Conservation (phyloP, 768 basidiomycete genomes). For the Boletales sp. region DNA sequence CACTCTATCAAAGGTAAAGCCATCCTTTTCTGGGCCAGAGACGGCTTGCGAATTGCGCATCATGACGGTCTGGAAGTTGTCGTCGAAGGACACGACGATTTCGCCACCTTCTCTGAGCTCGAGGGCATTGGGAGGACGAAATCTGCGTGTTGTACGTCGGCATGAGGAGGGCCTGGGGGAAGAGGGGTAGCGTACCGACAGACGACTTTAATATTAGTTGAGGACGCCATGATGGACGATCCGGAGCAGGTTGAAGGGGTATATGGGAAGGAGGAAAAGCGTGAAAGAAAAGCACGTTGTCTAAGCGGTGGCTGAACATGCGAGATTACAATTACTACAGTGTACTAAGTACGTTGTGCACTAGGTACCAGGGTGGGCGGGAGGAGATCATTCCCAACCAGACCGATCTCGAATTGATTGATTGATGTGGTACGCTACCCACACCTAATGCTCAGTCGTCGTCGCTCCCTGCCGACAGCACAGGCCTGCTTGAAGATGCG, state of each 20-base stretch:
- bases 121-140: slow-evolving; percentile 91
- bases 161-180: slow-evolving; percentile 1
- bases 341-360: neutral
- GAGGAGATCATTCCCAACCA: neutral
- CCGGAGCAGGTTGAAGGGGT: slow-evolving; percentile 19
- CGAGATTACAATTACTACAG: neutral
- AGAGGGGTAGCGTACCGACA: slow-evolving; percentile 73
- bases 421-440: too few species aligned
- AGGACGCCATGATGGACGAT: slow-evolving; percentile 58
- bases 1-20: slow-evolving; percentile 96
- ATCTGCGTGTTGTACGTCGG: slow-evolving; percentile 45
- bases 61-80: slow-evolving; percentile 79
- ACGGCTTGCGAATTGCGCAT: slow-evolving; percentile 66
- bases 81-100: slow-evolving; percentile 86
- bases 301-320: slow-evolving; percentile 28
- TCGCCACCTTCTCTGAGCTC: slow-evolving; percentile 86
- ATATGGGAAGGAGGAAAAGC: slow-evolving; percentile 10
- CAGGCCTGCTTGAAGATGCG: slow-evolving; percentile 46
- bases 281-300: slow-evolving; percentile 22
- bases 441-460: slow-evolving; percentile 38
- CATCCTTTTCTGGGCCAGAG: slow-evolving; percentile 91
- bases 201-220: slow-evolving; percentile 96
- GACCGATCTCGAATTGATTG: neutral
- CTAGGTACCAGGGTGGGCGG: too few species aligned
- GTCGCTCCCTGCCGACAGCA: slow-evolving; percentile 43